Base-by-base conservation (phyloP, 2,329 filamentous ascomycete species). In the Emmonsiellopsis sp. region DNA sequence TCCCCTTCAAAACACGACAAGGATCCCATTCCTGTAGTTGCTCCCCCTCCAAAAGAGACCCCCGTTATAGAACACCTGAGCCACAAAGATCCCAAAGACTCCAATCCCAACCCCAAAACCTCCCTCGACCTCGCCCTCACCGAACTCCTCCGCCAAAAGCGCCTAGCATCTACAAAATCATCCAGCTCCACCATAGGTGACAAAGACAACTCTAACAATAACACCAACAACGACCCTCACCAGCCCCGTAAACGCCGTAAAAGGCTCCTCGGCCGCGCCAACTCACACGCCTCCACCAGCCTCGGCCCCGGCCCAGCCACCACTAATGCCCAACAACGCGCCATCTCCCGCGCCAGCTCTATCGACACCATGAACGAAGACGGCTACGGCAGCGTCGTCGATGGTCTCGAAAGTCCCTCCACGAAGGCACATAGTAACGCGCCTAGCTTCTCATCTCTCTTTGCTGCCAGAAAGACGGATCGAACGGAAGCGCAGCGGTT, bases 361-460 rank as follows among this genome's bases (percentile, higher is more conserved):
- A 70, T 77, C 53, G 74, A 76, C 55, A 76, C 74, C 27, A 63
- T 76, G 8, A 76, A 77, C 55, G 67, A 73, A 55, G 69, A 72
- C 47, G 69, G 70, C 8, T 67, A 68, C 39, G 67, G 69, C 37
- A 69, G 65, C 39, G 63, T 63, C 31, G 56, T 69, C 17, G 69
- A 71, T 14, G 68, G 32, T 32, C 34, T 48, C 33, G 58, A 59
- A 42, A 62, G 54, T 5, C 59, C 61, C 13, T 54, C 54, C 13
- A 58, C 53, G 27, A 51, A 57, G 45, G 57, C 61, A 42, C 60
- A 56, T 47, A 65, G 56, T 21, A 63, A 63, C 36, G 61, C 60
- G 2, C 60, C 62, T 39, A 69, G 66, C 17, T 61, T 70, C 34
- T 62, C 60, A 13, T 70, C 66, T 2, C 58, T 68, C 44, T 59